Conservation (phyloP, 2,329 filamentous ascomycete species). For the Pyricularia grisea region DNA sequence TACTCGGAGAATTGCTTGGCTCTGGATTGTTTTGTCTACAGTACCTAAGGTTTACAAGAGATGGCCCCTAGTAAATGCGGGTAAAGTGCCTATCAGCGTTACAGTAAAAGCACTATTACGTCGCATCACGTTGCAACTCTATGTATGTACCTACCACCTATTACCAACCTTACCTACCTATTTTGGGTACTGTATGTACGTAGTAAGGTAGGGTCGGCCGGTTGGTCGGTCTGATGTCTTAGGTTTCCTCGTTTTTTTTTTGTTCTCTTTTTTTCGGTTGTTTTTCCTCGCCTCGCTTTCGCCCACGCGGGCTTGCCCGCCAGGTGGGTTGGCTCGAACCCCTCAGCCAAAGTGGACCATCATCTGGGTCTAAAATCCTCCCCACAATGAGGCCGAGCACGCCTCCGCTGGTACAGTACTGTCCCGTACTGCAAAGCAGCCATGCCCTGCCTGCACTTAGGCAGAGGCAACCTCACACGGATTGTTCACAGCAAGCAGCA, state of each 20-base stretch:
- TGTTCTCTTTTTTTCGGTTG: background rate
- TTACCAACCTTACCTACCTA: too few species aligned
- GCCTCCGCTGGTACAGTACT: slow-evolving; percentile 28
- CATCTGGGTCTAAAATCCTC: slow-evolving; percentile 17
- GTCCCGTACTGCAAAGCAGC: slow-evolving; percentile 2
- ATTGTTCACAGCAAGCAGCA: too few species aligned
- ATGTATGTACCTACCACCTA: background rate
- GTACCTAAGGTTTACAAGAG: background rate
- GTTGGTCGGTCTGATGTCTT: background rate
- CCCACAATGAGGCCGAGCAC: slow-evolving; percentile 52
- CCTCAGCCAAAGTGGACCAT: background rate
- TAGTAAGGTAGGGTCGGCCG: too few species aligned
- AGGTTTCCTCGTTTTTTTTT: background rate
- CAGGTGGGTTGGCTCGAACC: background rate
- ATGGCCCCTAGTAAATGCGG: background rate
- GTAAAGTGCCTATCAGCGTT: background rate
- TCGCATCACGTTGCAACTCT: background rate
- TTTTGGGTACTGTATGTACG: too few species aligned
- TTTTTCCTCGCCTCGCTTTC: background rate
- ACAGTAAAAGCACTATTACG: background rate
- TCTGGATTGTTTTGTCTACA: background rate
- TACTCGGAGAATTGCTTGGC: background rate
- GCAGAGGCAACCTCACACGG: background rate
- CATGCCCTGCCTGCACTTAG: slow-evolving; percentile 24
- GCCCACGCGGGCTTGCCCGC: background rate